Conservation (phyloP, 352 stramenopile genomes). For the Globisporangium orthogonon region DNA sequence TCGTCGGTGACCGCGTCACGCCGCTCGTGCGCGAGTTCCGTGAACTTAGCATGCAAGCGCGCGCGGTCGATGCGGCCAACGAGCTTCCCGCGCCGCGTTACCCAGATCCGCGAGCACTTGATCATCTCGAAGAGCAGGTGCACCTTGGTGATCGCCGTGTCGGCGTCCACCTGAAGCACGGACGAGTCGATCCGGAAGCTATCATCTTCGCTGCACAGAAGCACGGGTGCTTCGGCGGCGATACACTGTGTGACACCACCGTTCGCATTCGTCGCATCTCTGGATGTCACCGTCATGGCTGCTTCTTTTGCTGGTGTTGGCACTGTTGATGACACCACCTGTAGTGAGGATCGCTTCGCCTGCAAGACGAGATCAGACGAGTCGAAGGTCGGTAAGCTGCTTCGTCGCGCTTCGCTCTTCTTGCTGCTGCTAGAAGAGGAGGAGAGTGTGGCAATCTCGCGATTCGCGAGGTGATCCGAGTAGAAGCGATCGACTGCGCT, state of each 20-base stretch:
- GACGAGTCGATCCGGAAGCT: conserved; percentile 34
- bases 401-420: conserved; percentile 6
- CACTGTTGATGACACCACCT: too few relatives aligned
- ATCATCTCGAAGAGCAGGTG: conserved; percentile 78
- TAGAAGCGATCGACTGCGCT: conserved; percentile 12
- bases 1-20: background rate
- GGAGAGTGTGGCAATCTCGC: too few relatives aligned
- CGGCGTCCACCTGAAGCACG: conserved; percentile 45
- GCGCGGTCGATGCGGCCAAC: conserved; percentile 45
- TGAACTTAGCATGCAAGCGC: conserved; percentile 31
- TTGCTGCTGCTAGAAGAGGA: background rate
- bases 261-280: background rate
- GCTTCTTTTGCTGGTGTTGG: background rate
- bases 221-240: background rate
- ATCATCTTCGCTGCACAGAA: conserved; percentile 17
- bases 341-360: conserved; percentile 6
- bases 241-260: background rate
- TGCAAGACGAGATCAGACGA: background rate
- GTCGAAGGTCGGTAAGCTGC: conserved; percentile 4
- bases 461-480: background rate
- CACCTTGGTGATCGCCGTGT: conserved; percentile 48
- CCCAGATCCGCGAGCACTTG: conserved; percentile 53
- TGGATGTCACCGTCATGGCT: too few relatives aligned
- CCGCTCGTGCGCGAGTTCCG: conserved; percentile 21
- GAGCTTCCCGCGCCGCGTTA: conserved; percentile 44